Base-by-base conservation (phyloP, 2,329 filamentous ascomycete genomes). In the Fusarium tuaranense region DNA sequence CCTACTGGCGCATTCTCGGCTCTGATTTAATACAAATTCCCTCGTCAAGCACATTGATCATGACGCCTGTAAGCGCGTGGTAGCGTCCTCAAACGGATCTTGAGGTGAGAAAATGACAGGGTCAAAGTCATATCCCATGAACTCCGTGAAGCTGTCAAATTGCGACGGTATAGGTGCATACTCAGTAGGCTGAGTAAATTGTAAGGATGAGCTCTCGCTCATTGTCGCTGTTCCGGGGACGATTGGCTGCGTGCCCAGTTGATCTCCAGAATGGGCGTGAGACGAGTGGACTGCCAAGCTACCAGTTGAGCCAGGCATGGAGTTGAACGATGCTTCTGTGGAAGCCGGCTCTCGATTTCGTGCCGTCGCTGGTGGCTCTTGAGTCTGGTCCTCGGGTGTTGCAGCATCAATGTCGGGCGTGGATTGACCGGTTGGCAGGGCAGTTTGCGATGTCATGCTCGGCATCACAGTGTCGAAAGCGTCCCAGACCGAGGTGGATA, bases 401-500 rank as follows among this genome's bases (percentile, higher is more conserved):
- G 25, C 18, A 53, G 48, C 25, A 53, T 30, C 25, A 30, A 55
- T 55, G 12, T 32, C 27, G 4, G 48, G 48, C 6, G 48, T 55
- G 18, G 48, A 55, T 55, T 55, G 25, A 32, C 27, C 2, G 7
- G 48, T 55, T 4, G 48, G 48, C 10, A 55, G 10, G 27, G 27
- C 48, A 55, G 48, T 55, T 34, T 55, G 48, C 18, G 48, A 55
- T 16, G 48, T 20, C 48, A 55, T 55, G 7, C 48, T 55, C 18
- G 65, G 65, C 6, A 70, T 25, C 5, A 57, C 38, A 13, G 38
- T 13, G 5, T 74, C 72, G 25, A 74, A 65, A 7, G 65, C 71
- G 14, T 74, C 61, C 72, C 72, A 74, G 2, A 74, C 68, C 4
- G 71, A 69, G 7, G 30, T 39, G 1, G 41, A 38, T 12, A 74